Evolutionary conservation across 805 yeast species (phyloP), one percentile per base, ranked within the genome.

Genomic region (Ogataea nakhonphanomensis): DNA sequence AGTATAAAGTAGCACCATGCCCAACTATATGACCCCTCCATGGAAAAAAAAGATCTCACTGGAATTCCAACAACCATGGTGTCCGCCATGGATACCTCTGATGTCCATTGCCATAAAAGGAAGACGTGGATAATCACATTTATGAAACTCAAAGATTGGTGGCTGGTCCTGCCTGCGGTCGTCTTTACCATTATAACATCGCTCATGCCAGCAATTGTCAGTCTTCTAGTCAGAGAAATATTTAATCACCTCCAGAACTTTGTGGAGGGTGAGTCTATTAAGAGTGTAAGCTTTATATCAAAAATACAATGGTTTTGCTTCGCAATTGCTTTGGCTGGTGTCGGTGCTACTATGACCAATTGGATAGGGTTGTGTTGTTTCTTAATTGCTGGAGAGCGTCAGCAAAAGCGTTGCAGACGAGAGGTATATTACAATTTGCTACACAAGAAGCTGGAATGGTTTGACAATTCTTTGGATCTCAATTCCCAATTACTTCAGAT

Each of bases 331-430:
- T 61, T 69, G 0, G 50, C 76, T 3, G 84, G 80, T 24, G 65
- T 67, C 1, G 76, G 71, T 1, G 57, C 71, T 9, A 54, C 73
- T 6, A 50, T 74, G 0, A 44, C 68, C 4, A 60, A 66, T 32
- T 80, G 88, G 81, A 30, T 70, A 0, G 77, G 82, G 3, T 69
- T 84, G 7, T 55, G 71, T 1, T 51, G 68, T 0, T 89, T 95
- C 85, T 74, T 80, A 73, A 51, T 63, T 7, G 65, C 84, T 32
- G 96, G 95, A 7, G 95, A 86, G 58, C 62, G 66, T 9, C 88
- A 83, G 47, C 86, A 79, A 33, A 49, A 65, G 8, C 64, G 81
- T 33, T 78, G 82, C 0, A 67, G 96, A 42, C 36, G 46, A 2
- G 35, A 45, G 3, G 44, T 87, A 4, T 72, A 74, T 35, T 36